Evolutionary conservation across 2,329 filamentous ascomycete species (phyloP).

Genomic region (Aureobasidium lini): DNA sequence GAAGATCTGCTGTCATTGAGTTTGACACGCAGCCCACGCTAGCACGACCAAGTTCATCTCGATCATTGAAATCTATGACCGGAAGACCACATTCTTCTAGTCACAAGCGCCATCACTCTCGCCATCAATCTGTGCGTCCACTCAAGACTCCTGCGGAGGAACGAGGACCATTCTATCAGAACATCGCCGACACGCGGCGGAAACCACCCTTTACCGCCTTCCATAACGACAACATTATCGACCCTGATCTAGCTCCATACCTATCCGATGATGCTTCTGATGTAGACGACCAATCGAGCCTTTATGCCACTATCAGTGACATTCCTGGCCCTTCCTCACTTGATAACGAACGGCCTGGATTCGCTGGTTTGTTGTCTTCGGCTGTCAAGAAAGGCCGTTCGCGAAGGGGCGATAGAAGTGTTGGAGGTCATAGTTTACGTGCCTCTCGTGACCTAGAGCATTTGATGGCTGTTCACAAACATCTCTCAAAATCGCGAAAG

Average conservation of each 20-base stretch:
- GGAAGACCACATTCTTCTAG: slow-evolving; percentile 66
- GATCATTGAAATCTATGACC: slow-evolving; percentile 70
- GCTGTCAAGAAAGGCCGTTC: slow-evolving; percentile 71
- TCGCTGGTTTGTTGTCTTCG: slow-evolving; percentile 61
- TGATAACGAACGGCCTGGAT: slow-evolving; percentile 66
- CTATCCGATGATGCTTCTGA: slow-evolving; percentile 84
- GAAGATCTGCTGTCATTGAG: slow-evolving; percentile 82
- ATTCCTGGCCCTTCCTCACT: slow-evolving; percentile 37
- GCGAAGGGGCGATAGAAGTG: slow-evolving; percentile 62
- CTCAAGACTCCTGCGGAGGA: slow-evolving; percentile 69
- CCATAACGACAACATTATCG: slow-evolving; percentile 96
- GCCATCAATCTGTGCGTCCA: slow-evolving; percentile 72
- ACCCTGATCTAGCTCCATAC: slow-evolving; percentile 89
- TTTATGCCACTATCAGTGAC: slow-evolving; percentile 60
- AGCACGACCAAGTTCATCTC: slow-evolving; percentile 85
- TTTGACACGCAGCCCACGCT: slow-evolving; percentile 73
- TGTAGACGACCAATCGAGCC: slow-evolving; percentile 76
- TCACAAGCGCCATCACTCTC: slow-evolving; percentile 81
- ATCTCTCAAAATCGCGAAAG: slow-evolving; percentile 56
- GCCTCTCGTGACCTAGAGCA: slow-evolving; percentile 53
- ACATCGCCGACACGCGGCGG: slow-evolving; percentile 51
- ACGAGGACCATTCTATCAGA: slow-evolving; percentile 78
- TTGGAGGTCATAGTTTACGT: slow-evolving; percentile 60
- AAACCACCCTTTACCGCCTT: slow-evolving; percentile 73
- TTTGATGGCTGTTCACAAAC: slow-evolving; percentile 57